Evolutionary conservation across 805 yeast species (phyloP).

Genomic region (Jamesozyma hellenica): DNA sequence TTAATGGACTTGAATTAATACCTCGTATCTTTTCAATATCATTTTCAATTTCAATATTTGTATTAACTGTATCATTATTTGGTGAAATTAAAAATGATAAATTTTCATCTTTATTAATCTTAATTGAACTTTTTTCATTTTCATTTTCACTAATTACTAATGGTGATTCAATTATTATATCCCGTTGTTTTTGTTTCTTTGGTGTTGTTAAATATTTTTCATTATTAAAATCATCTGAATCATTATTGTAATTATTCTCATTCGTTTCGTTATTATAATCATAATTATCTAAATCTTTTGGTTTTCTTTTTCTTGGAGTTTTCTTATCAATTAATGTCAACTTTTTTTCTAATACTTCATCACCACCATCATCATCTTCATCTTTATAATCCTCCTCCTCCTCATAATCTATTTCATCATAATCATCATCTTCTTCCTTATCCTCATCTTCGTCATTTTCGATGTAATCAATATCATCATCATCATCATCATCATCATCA

Average conservation of each 20-base stretch:
- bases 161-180: slow-evolving; percentile 7
- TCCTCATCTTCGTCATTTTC: slow-evolving; percentile 10
- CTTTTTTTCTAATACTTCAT: slow-evolving; percentile 2
- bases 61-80: neutral
- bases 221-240: neutral
- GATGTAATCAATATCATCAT: slow-evolving; percentile 8
- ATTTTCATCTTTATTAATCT: neutral
- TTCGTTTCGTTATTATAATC: slow-evolving; percentile 18
- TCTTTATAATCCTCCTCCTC: slow-evolving; percentile 8
- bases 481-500: slow-evolving; percentile 13
- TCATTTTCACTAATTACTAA: neutral
- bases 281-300: slow-evolving; percentile 24
- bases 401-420: slow-evolving; percentile 1
- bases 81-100: neutral
- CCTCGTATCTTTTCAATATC: slow-evolving; percentile 11
- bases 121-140: neutral
- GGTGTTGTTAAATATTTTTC: slow-evolving; percentile 14
- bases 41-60: neutral
- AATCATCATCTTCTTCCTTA: slow-evolving; percentile 9
- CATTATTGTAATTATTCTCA: neutral
- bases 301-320: slow-evolving; percentile 20
- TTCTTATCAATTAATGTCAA: neutral
- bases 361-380: slow-evolving; percentile 8
- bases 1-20: slow-evolving; percentile 9
- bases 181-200: slow-evolving; percentile 15